Evolutionary conservation across 352 stramenopile genomes (phyloP).

Genomic region (Phytopythium kandeliae): DNA sequence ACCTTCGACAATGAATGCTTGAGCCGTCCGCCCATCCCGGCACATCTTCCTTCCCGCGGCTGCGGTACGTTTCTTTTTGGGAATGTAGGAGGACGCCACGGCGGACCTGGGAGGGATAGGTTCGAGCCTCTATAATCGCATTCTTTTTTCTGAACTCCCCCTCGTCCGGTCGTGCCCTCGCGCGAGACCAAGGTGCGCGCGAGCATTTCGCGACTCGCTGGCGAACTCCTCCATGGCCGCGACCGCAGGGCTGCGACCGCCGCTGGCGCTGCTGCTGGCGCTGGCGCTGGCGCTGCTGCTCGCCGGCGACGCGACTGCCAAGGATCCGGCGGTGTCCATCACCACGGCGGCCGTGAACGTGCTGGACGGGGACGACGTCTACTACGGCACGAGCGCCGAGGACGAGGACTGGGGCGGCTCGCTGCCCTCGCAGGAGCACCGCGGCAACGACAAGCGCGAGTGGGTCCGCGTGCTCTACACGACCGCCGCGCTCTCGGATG

Average conservation of each 20-base stretch:
- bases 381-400: slow-evolving; percentile 46
- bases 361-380: slow-evolving; percentile 39
- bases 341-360: slow-evolving; percentile 53
- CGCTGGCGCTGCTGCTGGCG: slow-evolving; percentile 8
- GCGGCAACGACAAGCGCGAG: slow-evolving; percentile 23
- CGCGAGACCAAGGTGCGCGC: no score
- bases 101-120: no score
- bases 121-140: no score
- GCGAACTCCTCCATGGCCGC: no score
- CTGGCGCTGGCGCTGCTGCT: slow-evolving; percentile 1
- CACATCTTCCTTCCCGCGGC: no score
- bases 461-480: slow-evolving; percentile 55
- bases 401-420: slow-evolving; percentile 48
- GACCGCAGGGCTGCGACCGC: slow-evolving; percentile 12
- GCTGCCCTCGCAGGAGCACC: slow-evolving; percentile 43
- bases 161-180: no score
- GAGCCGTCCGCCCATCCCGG: no score
- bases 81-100: no score
- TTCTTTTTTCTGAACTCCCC: no score
- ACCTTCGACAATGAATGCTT: no score
- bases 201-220: no score
- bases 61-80: no score
- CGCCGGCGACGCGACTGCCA: slow-evolving; percentile 9
- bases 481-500: slow-evolving; percentile 27
- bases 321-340: slow-evolving; percentile 27